phyloP scores from a whole-genome alignment of 2,329 filamentous ascomycete species.

The Curvularia sp. region DNA sequence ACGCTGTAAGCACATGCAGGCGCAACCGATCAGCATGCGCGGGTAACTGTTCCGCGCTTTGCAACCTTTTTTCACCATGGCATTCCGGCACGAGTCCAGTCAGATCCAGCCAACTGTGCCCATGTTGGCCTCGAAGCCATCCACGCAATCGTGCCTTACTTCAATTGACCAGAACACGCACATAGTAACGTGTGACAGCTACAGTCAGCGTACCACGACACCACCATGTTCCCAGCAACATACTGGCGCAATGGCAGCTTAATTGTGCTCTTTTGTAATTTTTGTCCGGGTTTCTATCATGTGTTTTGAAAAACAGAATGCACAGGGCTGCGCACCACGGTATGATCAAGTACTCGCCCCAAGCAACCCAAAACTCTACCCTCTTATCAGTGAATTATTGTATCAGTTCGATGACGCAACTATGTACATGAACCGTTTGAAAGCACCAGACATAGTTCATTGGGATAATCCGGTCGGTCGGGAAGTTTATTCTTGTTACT shows the following conservation, averaged over 20 bases:
- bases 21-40: not conserved
- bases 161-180: not conserved
- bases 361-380: not conserved
- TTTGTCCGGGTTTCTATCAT: too few species aligned
- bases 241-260: too few species aligned
- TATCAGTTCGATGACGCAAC: not conserved
- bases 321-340: too few species aligned
- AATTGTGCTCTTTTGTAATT: too few species aligned
- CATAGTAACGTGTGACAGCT: not conserved
- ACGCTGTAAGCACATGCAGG: not conserved
- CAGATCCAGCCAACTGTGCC: not conserved
- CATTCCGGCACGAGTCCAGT: not conserved
- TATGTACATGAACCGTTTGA: not conserved
- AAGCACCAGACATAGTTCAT: not conserved
- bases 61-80: not conserved
- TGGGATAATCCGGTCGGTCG: too few species aligned
- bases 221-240: not conserved
- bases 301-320: too few species aligned
- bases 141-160: not conserved
- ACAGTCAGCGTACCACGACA: not conserved
- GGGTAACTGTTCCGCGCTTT: not conserved
- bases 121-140: not conserved
- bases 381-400: not conserved
- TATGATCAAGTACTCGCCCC: too few species aligned
- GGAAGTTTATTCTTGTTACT: not conserved